Evolutionary conservation across 1,284 basidiomycete species (phyloP), one percentile per base, ranked within the genome.

Genomic region (Fistulina hepatica): DNA sequence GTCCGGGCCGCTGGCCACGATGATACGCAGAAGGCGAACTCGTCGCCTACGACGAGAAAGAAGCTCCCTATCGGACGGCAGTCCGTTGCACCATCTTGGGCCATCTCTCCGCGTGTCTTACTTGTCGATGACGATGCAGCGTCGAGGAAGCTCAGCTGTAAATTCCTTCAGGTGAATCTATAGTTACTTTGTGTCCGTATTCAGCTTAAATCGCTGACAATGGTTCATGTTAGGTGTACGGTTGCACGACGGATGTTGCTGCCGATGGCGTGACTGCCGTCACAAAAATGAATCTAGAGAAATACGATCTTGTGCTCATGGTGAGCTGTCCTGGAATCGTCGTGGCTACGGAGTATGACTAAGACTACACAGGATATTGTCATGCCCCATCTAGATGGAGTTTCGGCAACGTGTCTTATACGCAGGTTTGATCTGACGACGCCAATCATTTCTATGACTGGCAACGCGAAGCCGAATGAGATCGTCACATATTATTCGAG

Each of bases 371-470:
- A 85, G 88, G 90, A 93, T 49, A 92, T 94, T 41, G 83, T 92
- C 39, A 93, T 93, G 90, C 90, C 90, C 7, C 90, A 92, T 56
- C 63, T 93, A 46, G 90, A 93, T 46, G 86, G 88, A 36, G 76
- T 93, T 16, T 81, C 81, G 15, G 92, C 94, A 7, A 97, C 93
- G 28, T 89, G 81, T 37, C 61, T 97, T 49, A 97, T 97, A 50
- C 71, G 93, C 12, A 86, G 92, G 61, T 97, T 97, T 53, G 92
- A 97, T 62, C 78, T 78, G 42, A 81, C 79, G 65, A 97, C 93
- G 33, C 93, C 93, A 2, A 95, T 95, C 57, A 95, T 97, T 51
- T 92, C 86, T 11, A 95, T 97, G 91, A 95, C 91, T 37, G 83
- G 80, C 53, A 95, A 94, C 57, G 89, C 85, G 37, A 84, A 86